Base-by-base conservation (phyloP, 257 asterid genomes). In the Henckelia pumila region DNA sequence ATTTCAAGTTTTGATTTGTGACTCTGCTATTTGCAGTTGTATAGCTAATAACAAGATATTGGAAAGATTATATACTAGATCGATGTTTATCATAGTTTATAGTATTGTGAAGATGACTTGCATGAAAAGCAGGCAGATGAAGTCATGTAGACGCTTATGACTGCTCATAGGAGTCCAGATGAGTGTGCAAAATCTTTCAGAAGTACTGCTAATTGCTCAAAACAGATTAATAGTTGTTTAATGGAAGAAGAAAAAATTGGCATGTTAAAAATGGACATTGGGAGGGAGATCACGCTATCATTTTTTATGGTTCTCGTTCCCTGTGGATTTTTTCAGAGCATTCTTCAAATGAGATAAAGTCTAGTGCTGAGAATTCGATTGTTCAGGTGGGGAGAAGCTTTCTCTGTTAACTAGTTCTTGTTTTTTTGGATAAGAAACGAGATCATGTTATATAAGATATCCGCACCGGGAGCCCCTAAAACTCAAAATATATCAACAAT, bases 81-180 rank as follows among this genome's bases (percentile, higher is more conserved):
- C 56, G 21, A 26, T 60, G 16, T 21, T 58, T 2, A 53, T 29
- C 1, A 0, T 52, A 26, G 67, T 44, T 37, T 13, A 47, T 20
- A 64, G 20, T 61, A 63, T 30, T 23, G 23, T 64, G 33, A 28
- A 13, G 59, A 58, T 58, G 63, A 19, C 30, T 29, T 23, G 21
- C 59, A 25, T 57, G 35, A 33, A 55, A 63, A 37, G n/a, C n/a
- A 19, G 70, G 33, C 47, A 63, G 21, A 40, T n/a, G 28, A 13
- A 44, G 52, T 13, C 7, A 40, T n/a, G 40, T 44, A 44, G 52
- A 14, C 52, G 3, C 50, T 40, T n/a, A 14, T 40, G 50, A 40
- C 17, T 14, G 50, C 50, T 40, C 50, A 40, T 40, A 40, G 52
- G 19, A 17, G 53, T 56, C 23, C 16, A 28, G 40, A 16, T 14